These are phyloP conservation scores for Syzygium jambos DNA, from an alignment of 345 rosid species.

Conservation along the genomic window DNA sequence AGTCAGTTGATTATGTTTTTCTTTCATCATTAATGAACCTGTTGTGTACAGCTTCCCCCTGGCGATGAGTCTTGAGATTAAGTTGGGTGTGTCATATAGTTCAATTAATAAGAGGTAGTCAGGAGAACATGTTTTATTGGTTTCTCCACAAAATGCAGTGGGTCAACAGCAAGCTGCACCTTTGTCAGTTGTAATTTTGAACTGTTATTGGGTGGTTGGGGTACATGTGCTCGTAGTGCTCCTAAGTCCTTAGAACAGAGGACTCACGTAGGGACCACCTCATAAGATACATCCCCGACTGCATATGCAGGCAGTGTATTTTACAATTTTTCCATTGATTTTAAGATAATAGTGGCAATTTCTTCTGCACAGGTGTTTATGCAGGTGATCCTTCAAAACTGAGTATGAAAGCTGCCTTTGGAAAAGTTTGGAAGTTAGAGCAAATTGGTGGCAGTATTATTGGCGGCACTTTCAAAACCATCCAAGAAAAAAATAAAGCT, in stretches of 20 bases:
- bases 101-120: background rate
- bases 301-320: background rate
- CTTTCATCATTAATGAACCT: background rate
- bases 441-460: slow-evolving; percentile 79
- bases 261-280: background rate
- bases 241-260: background rate
- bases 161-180: background rate
- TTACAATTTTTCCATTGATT: background rate
- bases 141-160: background rate
- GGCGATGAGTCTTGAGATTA: background rate
- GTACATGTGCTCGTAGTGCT: background rate
- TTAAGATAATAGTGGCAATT: background rate
- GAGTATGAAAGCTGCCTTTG: slow-evolving; percentile 97
- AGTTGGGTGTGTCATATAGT: background rate
- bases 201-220: background rate
- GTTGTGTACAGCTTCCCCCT: background rate
- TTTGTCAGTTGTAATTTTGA: background rate
- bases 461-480: slow-evolving; percentile 74
- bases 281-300: background rate
- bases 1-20: background rate
- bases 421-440: slow-evolving; percentile 93
- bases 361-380: slow-evolving; percentile 58
- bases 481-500: slow-evolving; percentile 62
- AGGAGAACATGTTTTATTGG: background rate
- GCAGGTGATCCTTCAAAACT: slow-evolving; percentile 90